Conservation (phyloP, 306 rosid species). For the Cicer pinnatifidum region DNA sequence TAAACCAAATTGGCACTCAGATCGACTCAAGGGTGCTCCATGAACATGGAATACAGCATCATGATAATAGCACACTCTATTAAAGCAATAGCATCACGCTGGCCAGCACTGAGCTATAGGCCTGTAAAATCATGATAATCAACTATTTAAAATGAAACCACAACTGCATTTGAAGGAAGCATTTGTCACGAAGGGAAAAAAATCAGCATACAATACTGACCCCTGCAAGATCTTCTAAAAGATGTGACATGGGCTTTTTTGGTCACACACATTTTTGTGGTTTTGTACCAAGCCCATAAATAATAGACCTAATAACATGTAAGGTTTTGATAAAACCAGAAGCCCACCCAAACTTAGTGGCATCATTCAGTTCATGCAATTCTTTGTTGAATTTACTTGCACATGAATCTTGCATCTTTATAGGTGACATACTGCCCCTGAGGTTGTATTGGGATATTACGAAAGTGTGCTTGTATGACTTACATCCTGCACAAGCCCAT, state of each 20-base stretch:
- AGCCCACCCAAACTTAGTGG: conserved; percentile 17
- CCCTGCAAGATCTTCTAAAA: conserved; percentile 4
- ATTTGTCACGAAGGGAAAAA: not conserved
- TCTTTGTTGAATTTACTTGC: conserved; percentile 10
- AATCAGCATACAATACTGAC: not conserved
- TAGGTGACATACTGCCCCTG: not conserved
- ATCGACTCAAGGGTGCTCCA: conserved; percentile 14
- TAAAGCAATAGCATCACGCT: not conserved
- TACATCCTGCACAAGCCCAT: conserved; percentile 3
- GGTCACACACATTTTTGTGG: not conserved
- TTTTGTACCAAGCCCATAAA: not conserved
- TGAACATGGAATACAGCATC: not conserved
- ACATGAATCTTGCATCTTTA: not conserved
- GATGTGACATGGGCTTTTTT: not conserved
- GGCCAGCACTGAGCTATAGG: conserved; percentile 12
- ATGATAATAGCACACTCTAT: not conserved
- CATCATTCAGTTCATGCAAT: not conserved
- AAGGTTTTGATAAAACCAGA: conserved; percentile 19
- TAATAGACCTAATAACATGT: not conserved
- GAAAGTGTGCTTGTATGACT: not conserved
- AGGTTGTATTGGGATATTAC: not conserved
- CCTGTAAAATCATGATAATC: not conserved
- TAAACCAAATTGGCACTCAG: not conserved
- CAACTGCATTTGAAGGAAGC: conserved; percentile 14
- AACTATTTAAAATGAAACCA: conserved; percentile 20